phyloP scores from a whole-genome alignment of 106 monocot species.

The Platanthera zijinensis region DNA sequence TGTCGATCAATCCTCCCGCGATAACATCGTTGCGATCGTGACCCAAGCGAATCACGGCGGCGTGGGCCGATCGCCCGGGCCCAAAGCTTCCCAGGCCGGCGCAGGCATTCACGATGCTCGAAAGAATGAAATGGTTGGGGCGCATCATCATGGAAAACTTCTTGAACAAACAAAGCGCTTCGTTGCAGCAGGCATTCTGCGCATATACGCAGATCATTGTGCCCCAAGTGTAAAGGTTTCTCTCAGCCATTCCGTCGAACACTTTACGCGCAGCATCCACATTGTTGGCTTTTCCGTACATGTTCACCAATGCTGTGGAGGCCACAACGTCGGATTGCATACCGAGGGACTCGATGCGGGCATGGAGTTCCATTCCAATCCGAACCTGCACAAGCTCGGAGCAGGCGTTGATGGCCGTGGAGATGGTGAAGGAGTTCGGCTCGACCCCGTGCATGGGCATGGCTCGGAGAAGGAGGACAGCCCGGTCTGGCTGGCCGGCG shows the following conservation, averaged over 20 bases:
- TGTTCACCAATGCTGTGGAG: conserved; percentile 46
- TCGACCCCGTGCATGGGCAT: conserved; percentile 25
- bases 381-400: conserved; percentile 28
- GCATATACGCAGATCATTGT: conserved; percentile 59
- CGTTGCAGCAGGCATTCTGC: conserved; percentile 40
- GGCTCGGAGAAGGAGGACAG: conserved; percentile 24
- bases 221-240: conserved; percentile 61
- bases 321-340: conserved; percentile 45
- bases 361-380: conserved; percentile 41
- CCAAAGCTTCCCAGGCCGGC: conserved; percentile 51
- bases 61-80: conserved; percentile 48
- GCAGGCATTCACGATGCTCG: conserved; percentile 59
- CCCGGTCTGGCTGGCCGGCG: conserved; percentile 17
- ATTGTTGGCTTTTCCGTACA: conserved; percentile 49
- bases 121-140: conserved; percentile 78
- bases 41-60: conserved; percentile 29
- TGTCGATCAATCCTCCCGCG: conserved; percentile 62
- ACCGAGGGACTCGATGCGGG: conserved; percentile 35
- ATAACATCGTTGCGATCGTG: conserved; percentile 49
- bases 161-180: conserved; percentile 45
- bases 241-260: conserved; percentile 38
- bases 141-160: conserved; percentile 16
- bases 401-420: conserved; percentile 51
- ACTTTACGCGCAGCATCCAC: conserved; percentile 31
- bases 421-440: conserved; percentile 48